Evolutionary conservation across 768 basidiomycete genomes (phyloP).

Genomic region (Russula foetens): DNA sequence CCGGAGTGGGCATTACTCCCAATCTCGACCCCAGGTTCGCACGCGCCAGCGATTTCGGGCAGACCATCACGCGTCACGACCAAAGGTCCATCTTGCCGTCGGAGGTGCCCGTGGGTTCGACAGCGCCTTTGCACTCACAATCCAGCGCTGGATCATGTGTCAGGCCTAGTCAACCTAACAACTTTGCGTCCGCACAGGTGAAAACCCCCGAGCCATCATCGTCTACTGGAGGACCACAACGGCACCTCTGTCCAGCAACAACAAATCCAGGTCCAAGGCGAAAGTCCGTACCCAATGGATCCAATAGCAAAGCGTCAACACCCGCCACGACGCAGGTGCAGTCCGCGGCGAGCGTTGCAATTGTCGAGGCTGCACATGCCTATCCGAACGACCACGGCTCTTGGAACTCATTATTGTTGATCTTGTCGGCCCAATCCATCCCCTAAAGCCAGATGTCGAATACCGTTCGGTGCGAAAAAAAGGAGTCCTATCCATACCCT

Average conservation of each 20-base stretch:
- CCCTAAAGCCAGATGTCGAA: no score
- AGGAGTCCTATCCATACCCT: not conserved
- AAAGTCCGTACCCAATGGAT: slow-evolving; percentile 2
- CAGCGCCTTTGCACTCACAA: not conserved
- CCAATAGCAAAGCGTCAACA: not conserved
- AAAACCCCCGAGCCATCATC: not conserved
- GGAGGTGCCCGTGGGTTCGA: no score
- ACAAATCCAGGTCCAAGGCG: slow-evolving; percentile 9
- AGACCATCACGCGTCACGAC: slow-evolving; percentile 16
- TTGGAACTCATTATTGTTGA: slow-evolving; percentile 35
- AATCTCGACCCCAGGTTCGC: not conserved
- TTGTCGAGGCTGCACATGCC: slow-evolving; percentile 22
- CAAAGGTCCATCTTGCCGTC: no score
- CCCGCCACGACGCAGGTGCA: not conserved
- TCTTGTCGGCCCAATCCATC: no score
- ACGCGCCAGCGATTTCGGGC: not conserved
- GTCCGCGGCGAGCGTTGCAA: slow-evolving; percentile 11
- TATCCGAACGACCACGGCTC: slow-evolving; percentile 16
- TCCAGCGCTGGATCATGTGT: no score
- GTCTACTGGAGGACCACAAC: not conserved
- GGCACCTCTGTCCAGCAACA: not conserved
- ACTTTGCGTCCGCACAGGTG: not conserved
- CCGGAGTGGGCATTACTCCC: slow-evolving; percentile 20
- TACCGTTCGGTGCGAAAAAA: slow-evolving; percentile 4
- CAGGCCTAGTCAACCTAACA: not conserved